Percentiles rank a stretch among this genome's conserved stretches.
Conservation (phyloP, 306 rosid species). For the Prunus padus region DNA sequence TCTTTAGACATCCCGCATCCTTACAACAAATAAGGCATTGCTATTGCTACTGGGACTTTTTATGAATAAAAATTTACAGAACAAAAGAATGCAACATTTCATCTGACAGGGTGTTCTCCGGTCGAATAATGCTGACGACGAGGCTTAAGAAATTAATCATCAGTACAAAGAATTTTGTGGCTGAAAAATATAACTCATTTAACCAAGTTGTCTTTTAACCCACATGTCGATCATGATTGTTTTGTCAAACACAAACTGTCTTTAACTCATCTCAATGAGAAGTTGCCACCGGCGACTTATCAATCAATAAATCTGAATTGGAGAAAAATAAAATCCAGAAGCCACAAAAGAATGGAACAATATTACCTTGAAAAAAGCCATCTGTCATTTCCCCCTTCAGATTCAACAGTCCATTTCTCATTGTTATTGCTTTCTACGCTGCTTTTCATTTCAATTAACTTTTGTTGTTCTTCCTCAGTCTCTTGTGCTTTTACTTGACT, state of each 20-base stretch:
- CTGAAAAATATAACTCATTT: neutral
- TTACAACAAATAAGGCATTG: neutral
- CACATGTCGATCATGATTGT: neutral
- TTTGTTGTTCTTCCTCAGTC: constrained; percentile 54
- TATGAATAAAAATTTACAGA: neutral
- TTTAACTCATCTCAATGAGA: neutral
- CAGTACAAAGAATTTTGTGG: neutral
- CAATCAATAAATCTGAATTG: neutral
- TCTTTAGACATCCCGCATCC: neutral
- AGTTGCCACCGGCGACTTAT: neutral
- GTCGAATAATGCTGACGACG: neutral
- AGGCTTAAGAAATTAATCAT: neutral
- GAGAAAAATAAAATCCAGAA: neutral
- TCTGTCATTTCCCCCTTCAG: constrained; percentile 33
- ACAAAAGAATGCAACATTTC: neutral
- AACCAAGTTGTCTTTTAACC: neutral
- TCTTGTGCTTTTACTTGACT: constrained; percentile 37
- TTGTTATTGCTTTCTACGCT: constrained; percentile 26
- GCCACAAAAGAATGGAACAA: neutral
- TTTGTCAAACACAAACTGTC: neutral
- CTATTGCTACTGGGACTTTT: neutral
- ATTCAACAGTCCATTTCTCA: constrained; percentile 31
- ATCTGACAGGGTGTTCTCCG: neutral
- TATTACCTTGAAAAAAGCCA: neutral
- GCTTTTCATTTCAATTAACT: constrained; percentile 57